Evolutionary conservation across 192 early-diverging fungal genomes (phyloP).

Genomic region (Podila minutissima): DNA sequence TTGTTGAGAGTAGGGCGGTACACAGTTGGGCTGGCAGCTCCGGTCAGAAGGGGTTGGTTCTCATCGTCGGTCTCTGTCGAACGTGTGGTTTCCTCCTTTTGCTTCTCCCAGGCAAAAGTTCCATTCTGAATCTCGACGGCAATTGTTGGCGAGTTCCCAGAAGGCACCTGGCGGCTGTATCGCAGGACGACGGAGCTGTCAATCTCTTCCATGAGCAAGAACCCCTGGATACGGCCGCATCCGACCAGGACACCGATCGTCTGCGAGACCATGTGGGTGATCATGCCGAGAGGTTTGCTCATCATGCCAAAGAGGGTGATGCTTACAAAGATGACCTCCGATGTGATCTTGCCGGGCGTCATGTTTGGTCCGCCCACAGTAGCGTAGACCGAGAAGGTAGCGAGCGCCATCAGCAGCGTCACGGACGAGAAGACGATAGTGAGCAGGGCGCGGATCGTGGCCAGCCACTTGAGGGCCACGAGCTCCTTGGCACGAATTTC

Average conservation of each 20-base stretch:
- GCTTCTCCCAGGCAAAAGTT: conserved; percentile 26
- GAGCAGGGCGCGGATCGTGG: conserved; percentile 18
- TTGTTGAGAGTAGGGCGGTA: conserved; percentile 7
- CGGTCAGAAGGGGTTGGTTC: conserved; percentile 16
- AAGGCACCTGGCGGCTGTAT: conserved; percentile 23
- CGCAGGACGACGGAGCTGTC: conserved; percentile 16
- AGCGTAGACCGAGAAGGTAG: conserved; percentile 29
- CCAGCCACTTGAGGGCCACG: conserved; percentile 21
- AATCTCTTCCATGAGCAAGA: conserved; percentile 53
- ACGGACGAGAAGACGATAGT: conserved; percentile 40
- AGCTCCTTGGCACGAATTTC: conserved; percentile 19
- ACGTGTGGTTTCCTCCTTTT: background rate
- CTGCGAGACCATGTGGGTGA: conserved; percentile 68
- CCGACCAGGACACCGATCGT: conserved; percentile 65
- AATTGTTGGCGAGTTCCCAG: background rate
- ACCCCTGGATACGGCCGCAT: conserved; percentile 59
- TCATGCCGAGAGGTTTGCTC: conserved; percentile 57
- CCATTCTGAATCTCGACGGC: conserved; percentile 34
- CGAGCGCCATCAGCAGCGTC: conserved; percentile 32
- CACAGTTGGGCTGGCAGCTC: background rate
- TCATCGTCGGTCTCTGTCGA: conserved; percentile 9
- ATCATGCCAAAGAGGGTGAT: conserved; percentile 72
- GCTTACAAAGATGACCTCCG: conserved; percentile 68
- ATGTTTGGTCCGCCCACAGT: conserved; percentile 24
- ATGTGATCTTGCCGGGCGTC: conserved; percentile 30